Evolutionary conservation across 495 filamentous ascomycete species (phyloP), one percentile per base, ranked within the genome.

Genomic region (Penicillium steckii): DNA sequence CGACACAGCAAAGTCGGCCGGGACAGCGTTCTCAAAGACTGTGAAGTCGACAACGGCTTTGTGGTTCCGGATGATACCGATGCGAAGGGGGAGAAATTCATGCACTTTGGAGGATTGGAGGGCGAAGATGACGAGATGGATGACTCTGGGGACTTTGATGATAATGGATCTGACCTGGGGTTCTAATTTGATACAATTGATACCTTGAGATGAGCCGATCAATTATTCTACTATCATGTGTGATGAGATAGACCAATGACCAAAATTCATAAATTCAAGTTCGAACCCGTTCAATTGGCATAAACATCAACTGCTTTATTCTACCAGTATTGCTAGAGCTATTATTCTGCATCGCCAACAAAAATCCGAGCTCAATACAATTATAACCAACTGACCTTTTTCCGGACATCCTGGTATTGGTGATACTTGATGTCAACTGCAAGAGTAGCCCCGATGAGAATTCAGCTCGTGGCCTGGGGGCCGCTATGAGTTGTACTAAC

Each of bases 31-130:
- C 71, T 98, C 48, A 89, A 83, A 48, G 90, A 97, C 51, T 95
- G 91, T 59, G 91, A 96, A 68, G 84, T 97, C 2, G 89, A 95
- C 65, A 89, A 96, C 66, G 89, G 85, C 25, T 80, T 86, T 63
- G 72, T 88, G n/a, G 88, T 97, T 10, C 83, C 87, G 51, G 83
- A 89, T 19, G 85, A 83, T 60, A 91, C 87, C 3, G 90, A 94
- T 57, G 88, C 87, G 18, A 95, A 91, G 70, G 85, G 85, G 48
- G 88, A 91, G 60, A 90, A 89, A 61, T 84, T 96, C 56, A 92
- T 93, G 85, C 81, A 81, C 53, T 93, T 91, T 41, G 86, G 89
- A 44, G 87, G 87, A 17, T 65, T 90, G 44, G 73, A 71, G 17
- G 72, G 68, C 23, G 70, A 66, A 13, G 72, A 68, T 33, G 72